Base-by-base conservation (phyloP, 2,329 filamentous ascomycete genomes). In the Penicillium decumbens region DNA sequence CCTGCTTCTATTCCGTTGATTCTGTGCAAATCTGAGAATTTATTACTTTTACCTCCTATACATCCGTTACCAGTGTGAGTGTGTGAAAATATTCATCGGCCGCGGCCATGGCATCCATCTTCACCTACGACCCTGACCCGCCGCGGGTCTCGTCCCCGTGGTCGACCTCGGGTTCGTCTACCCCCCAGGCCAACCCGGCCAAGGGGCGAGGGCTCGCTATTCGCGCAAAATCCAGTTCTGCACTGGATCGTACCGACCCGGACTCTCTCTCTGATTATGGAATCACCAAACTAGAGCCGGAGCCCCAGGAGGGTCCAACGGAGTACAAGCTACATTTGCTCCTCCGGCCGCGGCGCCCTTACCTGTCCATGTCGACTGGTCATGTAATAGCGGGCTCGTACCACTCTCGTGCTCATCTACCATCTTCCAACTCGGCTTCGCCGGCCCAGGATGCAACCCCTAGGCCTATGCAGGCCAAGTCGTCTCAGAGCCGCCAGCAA, bases 281-380 rank as follows among this genome's bases (percentile, higher is more conserved):
- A 1, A 81, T 93, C 40, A 86, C 84, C 39, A 89, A 85, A 63
- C 75, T 98, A 13, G 85, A 91, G 55, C 85, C 92, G 10, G 93
- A 98, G 68, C 92, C 92, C 5, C 91, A 97, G 65, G 86, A 95
- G 55, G 93, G 93, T 0, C 90, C 93, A 15, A 95, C 89, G 0
- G 93, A 98, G 72, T 98, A 98, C 73, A 98, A 98, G 70, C 74
- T 98, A 38, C 93, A 97, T 71, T 76, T 98, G 5, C 78, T 97
- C 6, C 75, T 96, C 44, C 83, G 90, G 30, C 84, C 87, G 13
- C 80, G 92, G 50, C 81, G 89, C 53, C 82, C 80, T 6, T 95
- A 91, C 68, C 79, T 77, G 30, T 80, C 78, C 28, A 85, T 85
- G 66, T 91, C 83, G 57, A 95, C 89, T 1, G 76, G 76, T 9